These are phyloP conservation scores for Coniferiporia weirii DNA, from an alignment of 1,284 basidiomycete genomes.

Conservation along the genomic window DNA sequence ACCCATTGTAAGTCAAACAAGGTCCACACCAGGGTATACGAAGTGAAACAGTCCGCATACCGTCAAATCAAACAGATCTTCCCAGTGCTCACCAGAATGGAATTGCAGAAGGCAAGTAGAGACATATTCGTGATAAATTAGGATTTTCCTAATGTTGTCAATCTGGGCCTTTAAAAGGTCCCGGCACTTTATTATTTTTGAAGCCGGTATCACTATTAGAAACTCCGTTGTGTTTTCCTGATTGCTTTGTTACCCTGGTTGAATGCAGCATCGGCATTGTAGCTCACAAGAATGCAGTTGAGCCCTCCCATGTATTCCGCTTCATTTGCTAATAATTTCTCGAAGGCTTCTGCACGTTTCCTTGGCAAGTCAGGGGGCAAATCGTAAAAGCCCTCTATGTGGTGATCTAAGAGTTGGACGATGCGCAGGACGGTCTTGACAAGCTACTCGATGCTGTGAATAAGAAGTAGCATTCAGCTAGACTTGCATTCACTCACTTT, in stretches of 20 bases:
- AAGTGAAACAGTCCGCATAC: neutral
- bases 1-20: neutral
- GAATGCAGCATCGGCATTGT: neutral
- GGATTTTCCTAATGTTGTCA: neutral
- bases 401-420: neutral
- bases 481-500: constrained; percentile 25
- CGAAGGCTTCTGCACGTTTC: neutral
- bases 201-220: neutral
- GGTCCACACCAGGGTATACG: neutral
- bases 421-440: constrained; percentile 29
- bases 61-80: neutral
- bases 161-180: neutral
- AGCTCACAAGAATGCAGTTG: neutral
- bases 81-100: neutral
- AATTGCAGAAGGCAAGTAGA: neutral
- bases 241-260: neutral
- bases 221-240: neutral
- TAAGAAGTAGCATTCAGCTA: neutral
- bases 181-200: neutral
- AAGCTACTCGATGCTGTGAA: constrained; percentile 24
- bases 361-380: neutral
- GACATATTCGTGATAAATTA: neutral
- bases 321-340: neutral
- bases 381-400: neutral
- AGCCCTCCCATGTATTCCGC: neutral